These are phyloP conservation scores for Groenewaldozyma tartarivorans DNA, from an alignment of 805 yeast genomes.

Conservation along the genomic window DNA sequence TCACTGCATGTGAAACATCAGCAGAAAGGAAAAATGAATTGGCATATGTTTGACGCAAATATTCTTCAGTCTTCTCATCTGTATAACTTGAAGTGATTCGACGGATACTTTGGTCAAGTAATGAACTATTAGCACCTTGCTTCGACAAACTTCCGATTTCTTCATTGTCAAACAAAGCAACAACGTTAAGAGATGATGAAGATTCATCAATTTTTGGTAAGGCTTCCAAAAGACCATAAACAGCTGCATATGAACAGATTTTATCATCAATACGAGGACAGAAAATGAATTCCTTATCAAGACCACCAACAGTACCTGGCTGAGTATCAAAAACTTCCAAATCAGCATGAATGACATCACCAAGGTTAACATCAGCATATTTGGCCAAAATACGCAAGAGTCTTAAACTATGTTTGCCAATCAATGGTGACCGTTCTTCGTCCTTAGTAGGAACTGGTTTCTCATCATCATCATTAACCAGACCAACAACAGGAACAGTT, in stretches of 20 bases:
- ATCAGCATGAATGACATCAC: conserved; percentile 57
- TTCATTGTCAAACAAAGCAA: conserved; percentile 67
- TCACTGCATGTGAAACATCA: conserved; percentile 70
- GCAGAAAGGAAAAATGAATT: conserved; percentile 71
- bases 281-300: conserved; percentile 60
- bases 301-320: conserved; percentile 65
- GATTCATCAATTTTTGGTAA: conserved; percentile 24
- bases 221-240: conserved; percentile 43
- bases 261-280: conserved; percentile 81
- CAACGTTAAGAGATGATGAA: conserved; percentile 34
- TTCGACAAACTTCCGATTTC: conserved; percentile 71
- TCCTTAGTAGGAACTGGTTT: conserved; percentile 39
- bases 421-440: conserved; percentile 53
- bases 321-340: conserved; percentile 74
- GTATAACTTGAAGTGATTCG: conserved; percentile 29
- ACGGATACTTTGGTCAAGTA: conserved; percentile 49
- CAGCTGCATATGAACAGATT: conserved; percentile 67
- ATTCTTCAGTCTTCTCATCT: conserved; percentile 22
- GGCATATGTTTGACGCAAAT: conserved; percentile 39
- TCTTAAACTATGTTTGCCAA: conserved; percentile 55
- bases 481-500: conserved; percentile 73
- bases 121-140: conserved; percentile 73
- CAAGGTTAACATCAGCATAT: conserved; percentile 45
- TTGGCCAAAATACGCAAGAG: conserved; percentile 59
- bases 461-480: conserved; percentile 23